phyloP scores from a whole-genome alignment of 495 filamentous ascomycete species.

The Podospora comata region DNA sequence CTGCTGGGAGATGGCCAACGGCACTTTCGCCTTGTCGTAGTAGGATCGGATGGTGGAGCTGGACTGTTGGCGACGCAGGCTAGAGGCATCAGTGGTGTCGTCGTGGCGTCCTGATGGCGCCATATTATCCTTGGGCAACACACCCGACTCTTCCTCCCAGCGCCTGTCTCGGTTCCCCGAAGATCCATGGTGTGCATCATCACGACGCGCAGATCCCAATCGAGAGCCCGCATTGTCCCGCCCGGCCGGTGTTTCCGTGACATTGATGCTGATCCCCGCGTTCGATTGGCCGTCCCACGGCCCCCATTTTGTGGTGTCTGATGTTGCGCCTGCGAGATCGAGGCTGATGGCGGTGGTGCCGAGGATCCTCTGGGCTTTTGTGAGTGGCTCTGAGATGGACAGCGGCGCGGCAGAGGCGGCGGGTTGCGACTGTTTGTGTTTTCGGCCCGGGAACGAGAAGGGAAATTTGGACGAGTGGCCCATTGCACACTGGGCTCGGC shows the following conservation, averaged over 20 bases:
- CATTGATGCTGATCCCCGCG: constrained; percentile 49
- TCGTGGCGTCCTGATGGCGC: constrained; percentile 25
- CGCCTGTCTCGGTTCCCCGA: constrained; percentile 20
- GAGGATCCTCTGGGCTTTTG: constrained; percentile 47
- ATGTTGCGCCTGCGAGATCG: constrained; percentile 26
- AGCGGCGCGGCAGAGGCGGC: constrained; percentile 6
- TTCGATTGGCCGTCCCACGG: constrained; percentile 45
- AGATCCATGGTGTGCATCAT: constrained; percentile 4
- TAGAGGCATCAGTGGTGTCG: constrained; percentile 37
- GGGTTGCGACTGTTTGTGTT: constrained; percentile 31
- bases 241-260: constrained; percentile 39
- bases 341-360: constrained; percentile 37
- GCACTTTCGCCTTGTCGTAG: constrained; percentile 51
- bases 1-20: constrained; percentile 53
- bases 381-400: constrained; percentile 27
- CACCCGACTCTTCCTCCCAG: constrained; percentile 51
- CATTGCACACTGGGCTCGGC: constrained; percentile 32
- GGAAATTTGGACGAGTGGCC: constrained; percentile 51
- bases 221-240: constrained; percentile 24
- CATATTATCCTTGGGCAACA: constrained; percentile 36
- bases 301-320: constrained; percentile 23
- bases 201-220: constrained; percentile 17
- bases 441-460: constrained; percentile 52
- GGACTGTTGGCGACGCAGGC: constrained; percentile 43
- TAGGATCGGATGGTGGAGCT: constrained; percentile 51